Evolutionary conservation across 2,329 filamentous ascomycete genomes (phyloP).

Genomic region (Curvularia spicifera): DNA sequence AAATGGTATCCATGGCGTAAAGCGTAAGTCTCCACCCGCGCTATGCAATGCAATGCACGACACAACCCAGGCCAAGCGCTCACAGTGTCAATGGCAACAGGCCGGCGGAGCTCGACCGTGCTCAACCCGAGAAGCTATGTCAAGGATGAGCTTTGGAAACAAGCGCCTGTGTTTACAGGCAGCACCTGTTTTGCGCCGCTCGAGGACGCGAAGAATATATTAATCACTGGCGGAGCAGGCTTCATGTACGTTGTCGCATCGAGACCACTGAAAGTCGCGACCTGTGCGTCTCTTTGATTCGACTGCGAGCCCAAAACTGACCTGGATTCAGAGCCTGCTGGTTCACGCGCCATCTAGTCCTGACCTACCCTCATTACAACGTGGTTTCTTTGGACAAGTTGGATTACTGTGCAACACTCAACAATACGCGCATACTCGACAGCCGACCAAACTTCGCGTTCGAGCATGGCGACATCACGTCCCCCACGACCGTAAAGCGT

Average conservation of each 20-base stretch:
- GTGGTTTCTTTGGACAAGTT: constrained; percentile 85
- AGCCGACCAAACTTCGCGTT: constrained; percentile 76
- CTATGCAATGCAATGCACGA: constrained; percentile 9
- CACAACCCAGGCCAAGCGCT: constrained; percentile 14
- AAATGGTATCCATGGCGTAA: constrained; percentile 29
- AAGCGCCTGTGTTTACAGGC: constrained; percentile 72
- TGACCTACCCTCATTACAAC: constrained; percentile 79
- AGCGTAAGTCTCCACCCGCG: constrained; percentile 33
- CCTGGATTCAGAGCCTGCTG: constrained; percentile 70
- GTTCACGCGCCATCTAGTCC: constrained; percentile 77
- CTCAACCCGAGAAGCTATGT: constrained; percentile 52
- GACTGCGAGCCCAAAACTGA: constrained; percentile 19
- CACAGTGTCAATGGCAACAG: constrained; percentile 21
- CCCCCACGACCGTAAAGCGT: constrained; percentile 70
- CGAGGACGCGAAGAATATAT: constrained; percentile 75
- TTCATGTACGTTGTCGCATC: constrained; percentile 71
- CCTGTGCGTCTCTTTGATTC: constrained; percentile 10
- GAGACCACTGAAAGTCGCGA: constrained; percentile 9
- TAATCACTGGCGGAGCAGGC: constrained; percentile 82
- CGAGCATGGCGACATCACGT: constrained; percentile 79
- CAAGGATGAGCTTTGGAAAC: constrained; percentile 71
- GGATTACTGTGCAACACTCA: constrained; percentile 80
- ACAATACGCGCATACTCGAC: constrained; percentile 76
- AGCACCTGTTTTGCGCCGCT: constrained; percentile 73
- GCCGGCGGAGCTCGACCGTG: constrained; percentile 47